These are phyloP conservation scores for Cercospora sojina DNA, from an alignment of 2,329 filamentous ascomycete genomes.

Conservation along the genomic window DNA sequence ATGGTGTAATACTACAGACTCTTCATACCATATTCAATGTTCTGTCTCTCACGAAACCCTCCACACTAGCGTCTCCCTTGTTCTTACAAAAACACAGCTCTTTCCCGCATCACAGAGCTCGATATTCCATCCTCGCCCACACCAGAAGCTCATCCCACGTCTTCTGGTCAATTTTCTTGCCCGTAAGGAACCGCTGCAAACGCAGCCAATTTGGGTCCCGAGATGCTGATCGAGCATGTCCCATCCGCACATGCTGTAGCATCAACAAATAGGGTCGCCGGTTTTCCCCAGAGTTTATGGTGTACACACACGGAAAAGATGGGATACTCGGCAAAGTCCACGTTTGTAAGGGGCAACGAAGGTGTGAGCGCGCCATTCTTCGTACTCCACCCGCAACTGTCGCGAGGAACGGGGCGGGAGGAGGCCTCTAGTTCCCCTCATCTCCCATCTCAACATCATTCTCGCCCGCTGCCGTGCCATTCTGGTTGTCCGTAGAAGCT, in stretches of 20 bases:
- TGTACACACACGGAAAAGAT: neutral
- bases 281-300: neutral
- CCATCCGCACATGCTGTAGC: neutral
- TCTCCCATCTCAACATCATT: constrained; percentile 30
- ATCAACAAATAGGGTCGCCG: neutral
- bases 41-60: neutral
- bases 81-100: neutral
- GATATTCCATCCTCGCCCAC: neutral
- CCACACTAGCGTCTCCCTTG: neutral
- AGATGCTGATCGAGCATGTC: neutral
- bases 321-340: neutral
- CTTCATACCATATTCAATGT: neutral
- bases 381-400: neutral
- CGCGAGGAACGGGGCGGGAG: neutral
- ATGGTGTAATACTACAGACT: neutral
- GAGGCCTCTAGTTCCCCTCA: constrained; percentile 15
- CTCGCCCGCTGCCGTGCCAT: constrained; percentile 15
- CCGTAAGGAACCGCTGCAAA: neutral
- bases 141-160: neutral
- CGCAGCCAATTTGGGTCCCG: neutral
- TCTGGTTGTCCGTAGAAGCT: constrained; percentile 22
- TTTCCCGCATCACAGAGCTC: neutral
- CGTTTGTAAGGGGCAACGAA: neutral
- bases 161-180: neutral
- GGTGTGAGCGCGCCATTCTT: neutral